Evolutionary conservation across 2,329 filamentous ascomycete genomes (phyloP), one percentile per base, ranked within the genome.

Genomic region (Phaeoacremonium minimum): DNA sequence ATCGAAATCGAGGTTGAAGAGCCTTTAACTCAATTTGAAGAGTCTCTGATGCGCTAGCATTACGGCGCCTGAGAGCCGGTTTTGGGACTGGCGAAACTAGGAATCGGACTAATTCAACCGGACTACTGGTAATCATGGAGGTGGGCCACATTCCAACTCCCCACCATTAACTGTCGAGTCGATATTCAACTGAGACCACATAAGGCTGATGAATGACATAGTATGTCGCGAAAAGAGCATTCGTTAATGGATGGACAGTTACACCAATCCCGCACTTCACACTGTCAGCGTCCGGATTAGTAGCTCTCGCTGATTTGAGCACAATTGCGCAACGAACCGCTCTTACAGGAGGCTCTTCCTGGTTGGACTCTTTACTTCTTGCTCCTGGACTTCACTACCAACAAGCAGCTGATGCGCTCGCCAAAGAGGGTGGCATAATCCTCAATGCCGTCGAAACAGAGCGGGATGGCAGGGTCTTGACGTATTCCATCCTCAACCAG

Each of bases 381-480:
- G 75, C 73, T 3, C 78, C 78, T 0, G 78, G 79, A 0, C 50
- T 82, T 34, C 79, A 83, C 53, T 73, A 72, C 45, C 75, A 82
- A 46, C 75, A 81, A 46, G 64, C 69, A 4, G 75, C 75, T 8
- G 64, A 74, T 11, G 63, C 66, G 1, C 56, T 81, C 13, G 63
- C 63, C 40, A 55, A 62, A 4, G 64, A 69, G 37, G 58, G 56
- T 22, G 63, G 62, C 15, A 60, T 58, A 4, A 63, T 52, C 63
- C 5, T 66, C 62, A 57, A 66, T 52, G 40, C 67, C 50, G 40
- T 61, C 30, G 61, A 65, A 46, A 45, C 50, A 26, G 41, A 46
- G 18, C 33, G 28, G 8, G 49, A 50, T 20, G 57, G 56, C 30
- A 48, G 46, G 28, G 51, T 50, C 8, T 50, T 54, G 5, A 52